Evolutionary conservation across 805 yeast species (phyloP).

Genomic region (Candida adriatica): DNA sequence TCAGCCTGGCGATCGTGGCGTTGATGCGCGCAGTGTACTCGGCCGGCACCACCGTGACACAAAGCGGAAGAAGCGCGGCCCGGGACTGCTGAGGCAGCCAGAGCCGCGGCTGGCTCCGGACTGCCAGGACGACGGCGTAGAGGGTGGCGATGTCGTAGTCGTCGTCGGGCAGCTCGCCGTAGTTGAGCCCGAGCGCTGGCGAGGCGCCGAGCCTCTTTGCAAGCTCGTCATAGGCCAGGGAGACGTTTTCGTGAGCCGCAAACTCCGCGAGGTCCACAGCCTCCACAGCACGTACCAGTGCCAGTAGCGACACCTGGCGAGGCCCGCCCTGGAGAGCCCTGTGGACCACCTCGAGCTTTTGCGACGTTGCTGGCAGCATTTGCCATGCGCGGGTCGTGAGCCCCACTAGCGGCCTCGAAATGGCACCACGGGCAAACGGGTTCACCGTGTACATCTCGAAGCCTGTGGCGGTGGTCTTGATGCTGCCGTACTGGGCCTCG

Average conservation of each 20-base stretch:
- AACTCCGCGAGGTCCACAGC: conserved; percentile 26
- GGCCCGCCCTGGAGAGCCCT: conserved; percentile 38
- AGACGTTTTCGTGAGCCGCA: conserved; percentile 13
- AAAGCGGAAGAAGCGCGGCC: conserved; percentile 32
- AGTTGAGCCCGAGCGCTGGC: conserved; percentile 14
- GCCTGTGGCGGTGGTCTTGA: conserved; percentile 25
- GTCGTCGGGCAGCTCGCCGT: conserved; percentile 2
- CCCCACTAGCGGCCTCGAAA: conserved; percentile 29
- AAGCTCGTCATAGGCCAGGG: conserved; percentile 23
- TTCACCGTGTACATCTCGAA: conserved; percentile 27
- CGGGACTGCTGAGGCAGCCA: conserved; percentile 33
- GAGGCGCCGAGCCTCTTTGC: conserved; percentile 1
- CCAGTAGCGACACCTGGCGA: conserved; percentile 31
- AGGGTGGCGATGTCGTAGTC: conserved; percentile 24
- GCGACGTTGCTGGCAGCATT: conserved; percentile 31
- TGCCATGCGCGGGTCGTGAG: conserved; percentile 36
- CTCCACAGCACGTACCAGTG: conserved; percentile 30
- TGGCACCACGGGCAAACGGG: conserved; percentile 25
- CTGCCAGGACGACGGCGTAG: conserved; percentile 41
- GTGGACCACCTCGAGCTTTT: conserved; percentile 41
- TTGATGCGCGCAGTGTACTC: conserved; percentile 29
- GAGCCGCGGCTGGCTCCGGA: conserved; percentile 41
- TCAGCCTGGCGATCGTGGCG: conserved; percentile 24
- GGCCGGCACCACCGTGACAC: conserved; percentile 39
- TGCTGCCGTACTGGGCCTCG: conserved; percentile 21